Evolutionary conservation across 2,329 filamentous ascomycete species (phyloP).

Genomic region (Botrytis squamosa): DNA sequence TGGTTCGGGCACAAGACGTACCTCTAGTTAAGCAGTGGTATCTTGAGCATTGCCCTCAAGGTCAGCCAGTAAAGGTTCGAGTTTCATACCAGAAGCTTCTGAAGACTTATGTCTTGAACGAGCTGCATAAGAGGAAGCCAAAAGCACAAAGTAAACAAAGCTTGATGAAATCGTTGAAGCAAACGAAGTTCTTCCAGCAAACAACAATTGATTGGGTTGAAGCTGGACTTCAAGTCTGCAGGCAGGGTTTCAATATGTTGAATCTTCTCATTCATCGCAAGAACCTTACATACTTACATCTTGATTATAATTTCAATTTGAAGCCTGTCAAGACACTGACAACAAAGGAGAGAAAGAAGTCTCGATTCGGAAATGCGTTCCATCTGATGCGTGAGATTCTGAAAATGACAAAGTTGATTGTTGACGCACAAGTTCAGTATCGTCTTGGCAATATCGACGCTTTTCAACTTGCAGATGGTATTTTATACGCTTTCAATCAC

Average conservation of each 20-base stretch:
- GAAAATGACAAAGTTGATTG: slow-evolving; percentile 92
- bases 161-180: slow-evolving; percentile 82
- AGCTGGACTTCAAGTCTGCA: slow-evolving; percentile 94
- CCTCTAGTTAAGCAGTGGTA: slow-evolving; percentile 98
- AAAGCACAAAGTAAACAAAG: slow-evolving; percentile 97
- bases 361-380: slow-evolving; percentile 97
- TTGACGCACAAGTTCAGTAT: slow-evolving; percentile 98
- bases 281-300: slow-evolving; percentile 95
- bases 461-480: slow-evolving; percentile 96
- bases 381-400: slow-evolving; percentile 98
- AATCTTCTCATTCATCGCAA: slow-evolving; percentile 97
- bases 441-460: slow-evolving; percentile 97
- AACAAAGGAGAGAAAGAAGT: slow-evolving; percentile 99
- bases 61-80: slow-evolving; percentile 92
- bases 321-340: slow-evolving; percentile 99
- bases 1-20: slow-evolving; percentile 96
- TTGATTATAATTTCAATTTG: slow-evolving; percentile 99
- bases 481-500: slow-evolving; percentile 99
- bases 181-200: slow-evolving; percentile 99
- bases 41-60: slow-evolving; percentile 86
- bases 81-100: slow-evolving; percentile 98
- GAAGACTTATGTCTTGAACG: slow-evolving; percentile 94
- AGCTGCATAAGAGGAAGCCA: slow-evolving; percentile 91
- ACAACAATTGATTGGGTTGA: slow-evolving; percentile 99
- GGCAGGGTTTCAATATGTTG: slow-evolving; percentile 98